Evolutionary conservation across 345 rosid genomes (phyloP), one percentile per base, ranked within the genome.

Genomic region (Citrus glauca): DNA sequence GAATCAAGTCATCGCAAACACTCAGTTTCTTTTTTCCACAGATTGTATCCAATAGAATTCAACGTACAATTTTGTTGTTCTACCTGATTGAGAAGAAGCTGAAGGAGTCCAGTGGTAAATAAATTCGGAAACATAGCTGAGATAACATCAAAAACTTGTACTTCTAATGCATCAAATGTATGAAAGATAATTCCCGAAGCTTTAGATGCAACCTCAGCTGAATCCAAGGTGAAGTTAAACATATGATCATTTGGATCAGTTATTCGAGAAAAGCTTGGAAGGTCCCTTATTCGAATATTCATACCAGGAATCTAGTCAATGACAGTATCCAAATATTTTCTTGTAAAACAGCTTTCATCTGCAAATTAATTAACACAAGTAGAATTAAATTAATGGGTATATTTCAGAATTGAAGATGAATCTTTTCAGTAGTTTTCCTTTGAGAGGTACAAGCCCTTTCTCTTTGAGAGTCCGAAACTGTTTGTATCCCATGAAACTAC

Each of bases 21-120:
- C 37, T 45, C 67, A 11, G 69, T 45, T 72, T 78, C 80, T 48
- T 78, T 69, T 61, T 32, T 53, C 80, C 75, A 61, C 27, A 70
- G 17, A 48, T 30, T 32, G 16, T 66, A 38, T 16, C 56, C 72
- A 25, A 69, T 25, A 4, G 33, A 24, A 19, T 25, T 42, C 27
- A 69, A 42, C 10, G 0, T 4, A 25, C 72, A 19, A 42, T 42
- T 22, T 42, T 69, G 11, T 40, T 69, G n/a, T 13, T 25, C 22
- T 11, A 24, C 13, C 2, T 42, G 72, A 69, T 25, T 16, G 35
- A 69, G 56, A 69, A 69, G 30, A 14, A 69, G 55, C 56, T 42
- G 33, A 1, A 69, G 72, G 6, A n/a, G 72, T 4, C 72, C 57
- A 7, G 42, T 2, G 35, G 72, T 28, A 4, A 68, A 40, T 68